Evolutionary conservation across 176 grass and related monocot species (phyloP).

Genomic region (Carex scoparia): DNA sequence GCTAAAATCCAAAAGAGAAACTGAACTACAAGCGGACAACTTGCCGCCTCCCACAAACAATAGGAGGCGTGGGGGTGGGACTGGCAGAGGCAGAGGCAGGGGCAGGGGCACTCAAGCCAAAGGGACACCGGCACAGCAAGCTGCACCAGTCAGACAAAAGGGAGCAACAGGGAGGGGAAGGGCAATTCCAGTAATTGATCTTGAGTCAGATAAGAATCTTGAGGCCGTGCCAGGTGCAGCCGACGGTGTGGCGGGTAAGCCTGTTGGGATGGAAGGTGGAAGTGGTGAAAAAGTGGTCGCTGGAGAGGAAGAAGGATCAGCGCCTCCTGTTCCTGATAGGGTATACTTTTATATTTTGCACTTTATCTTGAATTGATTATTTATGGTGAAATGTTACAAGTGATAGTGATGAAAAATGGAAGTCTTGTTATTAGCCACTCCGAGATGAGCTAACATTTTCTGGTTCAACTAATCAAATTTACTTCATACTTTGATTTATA

Average conservation of each 20-base stretch:
- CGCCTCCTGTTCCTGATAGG: conserved; percentile 84
- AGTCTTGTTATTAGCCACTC: background rate
- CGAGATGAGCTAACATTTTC: background rate
- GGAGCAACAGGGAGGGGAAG: conserved; percentile 50
- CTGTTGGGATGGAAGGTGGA: conserved; percentile 68
- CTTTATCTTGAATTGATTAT: conserved; percentile 16
- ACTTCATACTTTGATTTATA: background rate
- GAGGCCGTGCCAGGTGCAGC: conserved; percentile 51
- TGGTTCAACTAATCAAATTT: background rate
- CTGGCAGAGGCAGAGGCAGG: conserved; percentile 74
- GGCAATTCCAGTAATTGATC: conserved; percentile 58
- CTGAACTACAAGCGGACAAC: conserved; percentile 59
- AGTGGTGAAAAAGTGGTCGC: conserved; percentile 67
- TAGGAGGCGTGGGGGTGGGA: conserved; percentile 51
- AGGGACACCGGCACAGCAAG: conserved; percentile 18
- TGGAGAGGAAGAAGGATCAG: conserved; percentile 59
- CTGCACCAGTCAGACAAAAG: conserved; percentile 30
- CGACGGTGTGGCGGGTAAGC: conserved; percentile 35
- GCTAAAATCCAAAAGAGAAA: conserved; percentile 63
- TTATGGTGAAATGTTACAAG: background rate
- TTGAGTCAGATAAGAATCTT: conserved; percentile 69
- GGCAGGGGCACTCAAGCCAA: conserved; percentile 20
- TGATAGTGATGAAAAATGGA: background rate
- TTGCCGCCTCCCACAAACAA: conserved; percentile 39
- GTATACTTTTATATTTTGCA: conserved; percentile 27